Conservation (phyloP, 352 stramenopile genomes). For the Phytophthora sp. region DNA sequence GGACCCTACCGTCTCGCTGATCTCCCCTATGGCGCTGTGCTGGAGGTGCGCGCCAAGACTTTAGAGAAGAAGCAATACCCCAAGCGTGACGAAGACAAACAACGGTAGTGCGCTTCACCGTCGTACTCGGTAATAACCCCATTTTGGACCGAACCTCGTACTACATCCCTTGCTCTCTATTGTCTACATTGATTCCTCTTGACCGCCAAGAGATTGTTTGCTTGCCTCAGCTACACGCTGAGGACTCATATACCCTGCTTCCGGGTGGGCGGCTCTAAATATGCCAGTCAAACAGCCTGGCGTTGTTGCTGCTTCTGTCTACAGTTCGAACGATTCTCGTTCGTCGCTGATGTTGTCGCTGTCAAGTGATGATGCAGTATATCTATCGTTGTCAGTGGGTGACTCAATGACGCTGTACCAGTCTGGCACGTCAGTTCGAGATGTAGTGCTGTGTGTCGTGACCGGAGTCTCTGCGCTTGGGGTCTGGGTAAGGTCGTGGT, state of each 20-base stretch:
- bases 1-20: conserved; percentile 89
- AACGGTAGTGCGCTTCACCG: conserved; percentile 6
- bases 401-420: conserved; percentile 72
- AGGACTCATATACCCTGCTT: conserved; percentile 22
- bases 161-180: conserved; percentile 22
- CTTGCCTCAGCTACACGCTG: conserved; percentile 12
- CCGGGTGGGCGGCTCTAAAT: conserved; percentile 7
- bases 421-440: conserved; percentile 32
- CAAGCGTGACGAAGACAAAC: conserved; percentile 26
- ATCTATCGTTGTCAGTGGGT: conserved; percentile 43
- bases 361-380: conserved; percentile 34
- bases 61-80: conserved; percentile 36
- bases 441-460: conserved; percentile 13
- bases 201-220: conserved; percentile 4
- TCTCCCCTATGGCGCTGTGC: conserved; percentile 70
- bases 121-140: no score
- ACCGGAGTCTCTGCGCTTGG: not conserved
- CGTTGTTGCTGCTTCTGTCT: conserved; percentile 14
- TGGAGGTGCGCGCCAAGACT: conserved; percentile 77
- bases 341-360: conserved; percentile 45
- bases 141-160: conserved; percentile 16
- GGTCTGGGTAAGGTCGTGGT: conserved; percentile 33
- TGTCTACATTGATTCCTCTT: conserved; percentile 25
- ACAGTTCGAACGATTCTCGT: conserved; percentile 72
- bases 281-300: conserved; percentile 4